Base-by-base conservation (phyloP, 352 stramenopile species). In the Nothophytophthora sp. region DNA sequence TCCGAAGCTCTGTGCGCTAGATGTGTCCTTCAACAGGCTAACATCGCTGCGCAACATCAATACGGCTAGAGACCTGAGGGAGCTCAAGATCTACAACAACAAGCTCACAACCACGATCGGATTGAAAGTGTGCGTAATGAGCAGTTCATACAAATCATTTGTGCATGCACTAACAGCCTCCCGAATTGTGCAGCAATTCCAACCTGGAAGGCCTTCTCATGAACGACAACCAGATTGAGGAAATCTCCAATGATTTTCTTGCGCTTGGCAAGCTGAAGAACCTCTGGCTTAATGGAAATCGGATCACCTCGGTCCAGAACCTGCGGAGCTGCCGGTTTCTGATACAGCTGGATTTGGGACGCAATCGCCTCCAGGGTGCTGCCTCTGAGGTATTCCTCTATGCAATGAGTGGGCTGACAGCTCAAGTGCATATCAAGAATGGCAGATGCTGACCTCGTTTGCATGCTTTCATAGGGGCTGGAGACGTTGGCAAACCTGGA, bases 61-160 rank as follows among this genome's bases (percentile, higher is more conserved):
- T n/a, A 88, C 76, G 3, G 70, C 75, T 1, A 80, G 71, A 38
- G 77, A 90, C 30, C 46, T 91, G 15, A 72, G 75, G 0, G 82
- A 92, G 28, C 67, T 90, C 60, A 91, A 90, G 55, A 63, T 71
- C n/a, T 92, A 92, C 61, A 88, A 92, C 53, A 91, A 92, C 59
- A 75, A 63, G n/a, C 64, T 92, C 32, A 76, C 61, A 12, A 72
- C 65, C 15, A 77, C 74, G 0, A 58, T 63, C n/a, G 74, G 76
- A 3, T 46, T 92, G 20, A 80, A 78, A 49, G 69, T 47, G 66
- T 90, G 58, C 24, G 59, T 53, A 7, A 1, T 8, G 15, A 13
- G n/a, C 19, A n/a, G n/a, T n/a, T n/a, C n/a, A n/a, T n/a, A n/a
- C n/a, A n/a, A n/a, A n/a, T n/a, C n/a, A n/a, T n/a, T n/a, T n/a